Percentiles rank a stretch among this genome's conserved stretches.
Conservation (phyloP, 1,284 basidiomycete genomes). For the Leucoagaricus sp. region DNA sequence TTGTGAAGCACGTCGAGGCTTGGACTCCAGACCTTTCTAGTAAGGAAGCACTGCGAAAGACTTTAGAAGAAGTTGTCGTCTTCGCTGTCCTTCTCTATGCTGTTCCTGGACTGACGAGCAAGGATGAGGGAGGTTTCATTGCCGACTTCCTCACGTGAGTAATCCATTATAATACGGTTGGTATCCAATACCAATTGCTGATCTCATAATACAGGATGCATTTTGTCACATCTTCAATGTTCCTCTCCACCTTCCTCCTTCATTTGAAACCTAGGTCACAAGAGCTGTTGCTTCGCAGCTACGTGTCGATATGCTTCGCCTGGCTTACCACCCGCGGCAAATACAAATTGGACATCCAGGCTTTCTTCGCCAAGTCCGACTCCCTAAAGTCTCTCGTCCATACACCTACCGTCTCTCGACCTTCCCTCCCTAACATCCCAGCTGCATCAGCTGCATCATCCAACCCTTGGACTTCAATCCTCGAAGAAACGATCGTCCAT, state of each 20-base stretch:
- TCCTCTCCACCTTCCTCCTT: slow-evolving; percentile 36
- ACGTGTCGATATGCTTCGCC: slow-evolving; percentile 33
- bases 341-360: slow-evolving; percentile 35
- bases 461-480: slow-evolving; percentile 55
- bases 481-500: slow-evolving; percentile 45
- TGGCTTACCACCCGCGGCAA: slow-evolving; percentile 41
- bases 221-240: slow-evolving; percentile 45
- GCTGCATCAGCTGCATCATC: slow-evolving; percentile 22
- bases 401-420: slow-evolving; percentile 15
- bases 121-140: slow-evolving; percentile 27
- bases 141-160: slow-evolving; percentile 47
- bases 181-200: too few relatives aligned
- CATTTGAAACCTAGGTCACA: slow-evolving; percentile 33
- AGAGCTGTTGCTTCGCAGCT: slow-evolving; percentile 37
- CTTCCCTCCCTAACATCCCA: slow-evolving; percentile 26
- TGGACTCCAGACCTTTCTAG: slow-evolving; percentile 40
- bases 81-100: slow-evolving; percentile 40
- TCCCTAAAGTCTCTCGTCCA: slow-evolving; percentile 22
- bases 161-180: too few relatives aligned
- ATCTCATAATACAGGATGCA: slow-evolving; percentile 50
- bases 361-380: slow-evolving; percentile 33
- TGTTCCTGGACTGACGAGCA: slow-evolving; percentile 33
- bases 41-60: slow-evolving; percentile 37
- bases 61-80: slow-evolving; percentile 46
- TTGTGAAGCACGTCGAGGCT: slow-evolving; percentile 42